Evolutionary conservation across 305 asterid species (phyloP).

Genomic region (Euphrasia arctica): DNA sequence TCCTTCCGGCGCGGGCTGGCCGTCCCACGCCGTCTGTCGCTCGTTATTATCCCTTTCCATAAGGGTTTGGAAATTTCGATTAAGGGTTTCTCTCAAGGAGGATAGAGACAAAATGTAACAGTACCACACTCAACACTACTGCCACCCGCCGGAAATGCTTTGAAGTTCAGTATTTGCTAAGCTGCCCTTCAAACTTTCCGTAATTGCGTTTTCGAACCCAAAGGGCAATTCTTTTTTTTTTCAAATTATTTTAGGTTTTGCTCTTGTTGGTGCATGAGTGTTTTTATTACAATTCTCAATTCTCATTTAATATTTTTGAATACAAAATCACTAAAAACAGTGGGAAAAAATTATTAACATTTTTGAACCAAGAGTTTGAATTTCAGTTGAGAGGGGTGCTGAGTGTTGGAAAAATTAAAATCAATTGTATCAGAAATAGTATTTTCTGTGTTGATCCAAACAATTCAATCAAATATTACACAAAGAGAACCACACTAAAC

Average conservation of each 20-base stretch:
- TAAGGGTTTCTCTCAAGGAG: background rate
- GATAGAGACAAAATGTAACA: background rate
- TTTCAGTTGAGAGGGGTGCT: too few species aligned
- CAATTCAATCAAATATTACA: conserved; percentile 20
- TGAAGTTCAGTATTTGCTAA: background rate
- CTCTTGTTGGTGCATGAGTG: too few species aligned
- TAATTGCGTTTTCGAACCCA: background rate
- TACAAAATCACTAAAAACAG: too few species aligned
- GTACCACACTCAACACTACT: too few species aligned
- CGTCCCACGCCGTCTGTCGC: conserved; percentile 15
- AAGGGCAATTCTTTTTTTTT: too few species aligned
- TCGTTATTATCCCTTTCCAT: background rate
- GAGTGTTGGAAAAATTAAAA: too few species aligned
- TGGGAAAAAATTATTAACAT: too few species aligned
- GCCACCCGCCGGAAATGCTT: conserved; percentile 11
- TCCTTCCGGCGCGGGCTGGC: conserved; percentile 35
- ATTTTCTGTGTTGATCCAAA: conserved; percentile 13
- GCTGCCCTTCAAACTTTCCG: background rate
- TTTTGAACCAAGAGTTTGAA: too few species aligned
- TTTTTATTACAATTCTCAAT: too few species aligned
- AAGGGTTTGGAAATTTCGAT: background rate
- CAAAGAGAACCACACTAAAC: background rate
- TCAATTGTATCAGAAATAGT: too few species aligned
- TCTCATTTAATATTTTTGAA: too few species aligned
- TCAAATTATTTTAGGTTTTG: too few species aligned